Evolutionary conservation across 2,329 filamentous ascomycete genomes (phyloP).

Genomic region (Pseudofabraea citricarpa): DNA sequence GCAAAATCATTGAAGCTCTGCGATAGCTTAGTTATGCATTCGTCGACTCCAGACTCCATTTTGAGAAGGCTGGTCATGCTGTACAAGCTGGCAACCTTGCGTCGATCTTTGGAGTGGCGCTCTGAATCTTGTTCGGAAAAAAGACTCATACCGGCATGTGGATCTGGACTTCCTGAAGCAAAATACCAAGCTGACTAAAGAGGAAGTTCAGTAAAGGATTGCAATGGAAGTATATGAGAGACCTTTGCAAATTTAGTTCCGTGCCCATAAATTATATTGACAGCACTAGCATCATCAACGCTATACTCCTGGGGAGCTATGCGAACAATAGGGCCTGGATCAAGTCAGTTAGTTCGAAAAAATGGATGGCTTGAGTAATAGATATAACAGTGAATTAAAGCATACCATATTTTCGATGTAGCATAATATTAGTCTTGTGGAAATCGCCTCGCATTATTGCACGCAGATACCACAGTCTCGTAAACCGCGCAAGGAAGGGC

Average conservation of each 20-base stretch:
- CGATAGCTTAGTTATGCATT: slow-evolving; percentile 35
- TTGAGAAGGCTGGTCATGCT: slow-evolving; percentile 39
- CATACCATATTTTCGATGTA: slow-evolving; percentile 16
- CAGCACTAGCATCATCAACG: slow-evolving; percentile 31
- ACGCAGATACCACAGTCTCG: slow-evolving; percentile 13
- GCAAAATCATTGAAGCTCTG: slow-evolving; percentile 32
- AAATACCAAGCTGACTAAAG: slow-evolving; percentile 41
- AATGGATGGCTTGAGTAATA: slow-evolving; percentile 29
- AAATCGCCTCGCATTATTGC: slow-evolving; percentile 5
- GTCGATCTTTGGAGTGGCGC: neutral
- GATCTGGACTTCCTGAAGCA: too few species aligned
- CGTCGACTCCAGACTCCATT: slow-evolving; percentile 42
- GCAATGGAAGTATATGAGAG: slow-evolving; percentile 29
- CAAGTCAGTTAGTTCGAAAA: slow-evolving; percentile 20
- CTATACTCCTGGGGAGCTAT: slow-evolving; percentile 41
- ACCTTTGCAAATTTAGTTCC: slow-evolving; percentile 14
- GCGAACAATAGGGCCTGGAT: slow-evolving; percentile 33
- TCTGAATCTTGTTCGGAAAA: too few species aligned
- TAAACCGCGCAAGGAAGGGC: slow-evolving; percentile 15
- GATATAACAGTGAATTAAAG: too few species aligned
- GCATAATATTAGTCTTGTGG: slow-evolving; percentile 7
- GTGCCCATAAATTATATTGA: slow-evolving; percentile 30
- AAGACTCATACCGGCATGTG: too few species aligned
- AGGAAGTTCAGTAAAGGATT: slow-evolving; percentile 44
- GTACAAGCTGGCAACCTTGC: slow-evolving; percentile 25